Percentiles rank a stretch among this genome's conserved stretches.
Conservation (phyloP, 345 rosid genomes). For the Citrus australasica region DNA sequence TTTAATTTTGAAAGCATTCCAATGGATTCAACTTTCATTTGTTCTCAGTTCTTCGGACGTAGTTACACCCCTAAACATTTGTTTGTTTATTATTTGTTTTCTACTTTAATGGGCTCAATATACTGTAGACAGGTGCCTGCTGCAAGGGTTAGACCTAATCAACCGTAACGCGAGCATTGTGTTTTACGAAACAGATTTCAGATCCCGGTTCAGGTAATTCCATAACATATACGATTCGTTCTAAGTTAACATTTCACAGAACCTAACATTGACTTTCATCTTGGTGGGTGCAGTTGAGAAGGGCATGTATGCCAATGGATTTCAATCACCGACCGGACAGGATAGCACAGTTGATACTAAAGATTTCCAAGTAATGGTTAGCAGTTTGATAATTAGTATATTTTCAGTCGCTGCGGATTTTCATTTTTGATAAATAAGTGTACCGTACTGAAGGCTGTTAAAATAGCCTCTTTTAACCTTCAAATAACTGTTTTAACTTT, state of each 20-base stretch:
- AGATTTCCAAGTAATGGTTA: too few species aligned
- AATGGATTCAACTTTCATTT: not conserved
- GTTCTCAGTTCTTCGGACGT: not conserved
- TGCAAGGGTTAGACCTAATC: not conserved
- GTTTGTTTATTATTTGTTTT: not conserved
- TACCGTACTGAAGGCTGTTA: not conserved
- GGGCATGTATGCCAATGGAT: not conserved
- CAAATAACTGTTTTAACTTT: not conserved
- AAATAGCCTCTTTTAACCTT: not conserved
- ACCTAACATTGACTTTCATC: not conserved
- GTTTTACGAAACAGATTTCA: not conserved
- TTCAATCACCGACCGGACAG: not conserved
- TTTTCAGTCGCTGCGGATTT: not conserved
- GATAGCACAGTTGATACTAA: not conserved
- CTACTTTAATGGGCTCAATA: not conserved
- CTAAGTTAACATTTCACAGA: too few species aligned
- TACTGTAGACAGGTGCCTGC: not conserved
- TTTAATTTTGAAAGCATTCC: too few species aligned
- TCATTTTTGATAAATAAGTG: not conserved
- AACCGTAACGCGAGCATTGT: not conserved
- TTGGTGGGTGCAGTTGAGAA: slow-evolving; percentile 26
- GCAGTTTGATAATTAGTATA: too few species aligned
- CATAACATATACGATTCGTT: too few species aligned
- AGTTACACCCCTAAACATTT: not conserved
- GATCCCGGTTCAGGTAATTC: not conserved